Conservation (phyloP, 2,329 filamentous ascomycete species). For the Aspergillus jensenii region DNA sequence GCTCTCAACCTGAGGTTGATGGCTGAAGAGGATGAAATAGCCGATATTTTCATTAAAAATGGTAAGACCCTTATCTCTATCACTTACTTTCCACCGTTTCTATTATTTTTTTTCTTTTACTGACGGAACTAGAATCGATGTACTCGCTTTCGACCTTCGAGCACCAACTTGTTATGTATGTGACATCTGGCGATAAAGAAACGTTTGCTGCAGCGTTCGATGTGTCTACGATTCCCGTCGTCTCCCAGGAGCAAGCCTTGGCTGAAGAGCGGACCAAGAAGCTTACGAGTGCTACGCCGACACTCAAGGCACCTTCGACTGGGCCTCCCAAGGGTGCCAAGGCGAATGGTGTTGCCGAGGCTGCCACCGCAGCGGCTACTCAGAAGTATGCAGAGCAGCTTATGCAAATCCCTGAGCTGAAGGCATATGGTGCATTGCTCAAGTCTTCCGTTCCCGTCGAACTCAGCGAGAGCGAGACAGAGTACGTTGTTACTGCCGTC, state of each 20-base stretch:
- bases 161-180: constrained; percentile 96
- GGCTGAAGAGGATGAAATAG: constrained; percentile 85
- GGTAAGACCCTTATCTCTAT: constrained; percentile 52
- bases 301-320: constrained; percentile 86
- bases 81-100: neutral
- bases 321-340: constrained; percentile 69
- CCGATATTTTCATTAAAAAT: constrained; percentile 87
- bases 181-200: constrained; percentile 85
- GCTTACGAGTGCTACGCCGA: constrained; percentile 86
- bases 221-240: constrained; percentile 83
- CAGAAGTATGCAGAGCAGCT: constrained; percentile 89
- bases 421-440: constrained; percentile 83
- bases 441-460: constrained; percentile 86
- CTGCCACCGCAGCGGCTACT: constrained; percentile 74
- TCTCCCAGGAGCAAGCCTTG: constrained; percentile 92
- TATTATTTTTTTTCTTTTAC: constrained; percentile 4
- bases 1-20: constrained; percentile 90
- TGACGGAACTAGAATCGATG: constrained; percentile 70
- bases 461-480: constrained; percentile 93
- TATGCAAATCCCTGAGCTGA: constrained; percentile 85
- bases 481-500: constrained; percentile 89
- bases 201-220: constrained; percentile 87
- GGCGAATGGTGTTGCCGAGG: constrained; percentile 68
- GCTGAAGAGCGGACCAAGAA: constrained; percentile 97
- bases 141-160: constrained; percentile 94